phyloP scores from a whole-genome alignment of 1,139 yeast genomes.

The Lipomyces yarrowii region DNA sequence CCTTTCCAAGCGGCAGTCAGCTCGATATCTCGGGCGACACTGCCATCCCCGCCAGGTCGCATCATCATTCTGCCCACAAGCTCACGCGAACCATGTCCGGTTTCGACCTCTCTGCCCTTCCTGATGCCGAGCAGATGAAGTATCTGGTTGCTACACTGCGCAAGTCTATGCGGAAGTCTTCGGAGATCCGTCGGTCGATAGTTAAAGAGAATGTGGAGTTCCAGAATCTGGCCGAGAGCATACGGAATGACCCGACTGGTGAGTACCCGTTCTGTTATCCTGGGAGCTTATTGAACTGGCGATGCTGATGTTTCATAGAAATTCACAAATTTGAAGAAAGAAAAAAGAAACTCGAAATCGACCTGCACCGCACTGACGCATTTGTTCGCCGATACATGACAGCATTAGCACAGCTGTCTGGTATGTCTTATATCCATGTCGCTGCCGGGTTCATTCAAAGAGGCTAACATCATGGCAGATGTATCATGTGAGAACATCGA shows the following conservation, averaged over 20 bases:
- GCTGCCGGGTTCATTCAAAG: background rate
- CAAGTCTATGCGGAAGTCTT: slow-evolving; percentile 16
- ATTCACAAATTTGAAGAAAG: slow-evolving; percentile 6
- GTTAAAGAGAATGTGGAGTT: slow-evolving; percentile 7
- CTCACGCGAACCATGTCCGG: slow-evolving; percentile 22
- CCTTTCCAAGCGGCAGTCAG: background rate
- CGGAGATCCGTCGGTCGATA: slow-evolving; percentile 19
- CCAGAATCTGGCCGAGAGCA: slow-evolving; percentile 1
- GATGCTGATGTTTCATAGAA: slow-evolving; percentile 4
- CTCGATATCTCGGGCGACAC: background rate
- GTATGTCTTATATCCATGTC: background rate
- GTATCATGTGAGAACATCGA: slow-evolving; percentile 17
- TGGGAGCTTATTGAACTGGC: background rate
- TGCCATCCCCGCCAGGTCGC: background rate
- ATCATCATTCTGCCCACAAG: slow-evolving; percentile 8
- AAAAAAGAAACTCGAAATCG: slow-evolving; percentile 18
- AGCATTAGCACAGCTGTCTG: slow-evolving; percentile 22
- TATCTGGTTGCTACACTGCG: slow-evolving; percentile 20
- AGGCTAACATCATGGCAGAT: slow-evolving; percentile 5
- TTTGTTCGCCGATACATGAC: slow-evolving; percentile 23
- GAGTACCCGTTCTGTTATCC: background rate
- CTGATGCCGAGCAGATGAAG: slow-evolving; percentile 26
- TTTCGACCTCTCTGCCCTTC: slow-evolving; percentile 21
- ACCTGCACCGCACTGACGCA: slow-evolving; percentile 24
- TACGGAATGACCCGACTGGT: slow-evolving; percentile 13